A percentile compares a stretch with the other conserved stretches of the same genome.
phyloP scores from a whole-genome alignment of 2,329 filamentous ascomycete genomes.

The Chaetothyriales sp. region DNA sequence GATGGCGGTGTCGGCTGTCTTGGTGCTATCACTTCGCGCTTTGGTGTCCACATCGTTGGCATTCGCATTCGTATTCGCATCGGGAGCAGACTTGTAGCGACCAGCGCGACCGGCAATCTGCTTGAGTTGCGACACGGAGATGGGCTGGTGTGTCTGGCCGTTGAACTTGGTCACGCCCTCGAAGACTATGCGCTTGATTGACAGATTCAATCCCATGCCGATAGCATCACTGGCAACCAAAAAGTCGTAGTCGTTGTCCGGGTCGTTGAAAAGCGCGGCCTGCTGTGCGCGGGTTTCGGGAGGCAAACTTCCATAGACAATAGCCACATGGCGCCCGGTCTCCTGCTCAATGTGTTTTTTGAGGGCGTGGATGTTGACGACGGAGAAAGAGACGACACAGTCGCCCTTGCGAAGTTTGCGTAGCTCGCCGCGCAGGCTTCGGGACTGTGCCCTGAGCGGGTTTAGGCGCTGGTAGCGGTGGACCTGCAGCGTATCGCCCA shows the following conservation, averaged over 20 bases:
- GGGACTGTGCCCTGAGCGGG: slow-evolving; percentile 50
- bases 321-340: slow-evolving; percentile 69
- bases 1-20: slow-evolving; percentile 1
- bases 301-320: slow-evolving; percentile 82
- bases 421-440: slow-evolving; percentile 50
- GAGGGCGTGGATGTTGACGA: slow-evolving; percentile 64
- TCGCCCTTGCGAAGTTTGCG: slow-evolving; percentile 68
- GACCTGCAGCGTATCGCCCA: slow-evolving; percentile 69
- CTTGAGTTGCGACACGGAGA: slow-evolving; percentile 68
- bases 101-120: slow-evolving; percentile 91
- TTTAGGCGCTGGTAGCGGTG: slow-evolving; percentile 75
- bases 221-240: slow-evolving; percentile 90
- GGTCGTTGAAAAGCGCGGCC: slow-evolving; percentile 85
- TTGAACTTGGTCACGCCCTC: slow-evolving; percentile 62
- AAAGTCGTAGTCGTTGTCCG: slow-evolving; percentile 86
- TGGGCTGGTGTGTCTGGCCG: slow-evolving; percentile 38
- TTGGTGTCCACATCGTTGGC: background rate
- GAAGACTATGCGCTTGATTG: slow-evolving; percentile 78
- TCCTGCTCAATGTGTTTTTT: slow-evolving; percentile 60
- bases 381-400: slow-evolving; percentile 74
- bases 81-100: slow-evolving; percentile 58
- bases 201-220: slow-evolving; percentile 89
- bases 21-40: slow-evolving; percentile 5
- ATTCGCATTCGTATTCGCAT: slow-evolving; percentile 26
- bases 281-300: slow-evolving; percentile 88